Evolutionary conservation across 441 rosid genomes (phyloP), one percentile per base, ranked within the genome.

Genomic region (Viola pubescens): DNA sequence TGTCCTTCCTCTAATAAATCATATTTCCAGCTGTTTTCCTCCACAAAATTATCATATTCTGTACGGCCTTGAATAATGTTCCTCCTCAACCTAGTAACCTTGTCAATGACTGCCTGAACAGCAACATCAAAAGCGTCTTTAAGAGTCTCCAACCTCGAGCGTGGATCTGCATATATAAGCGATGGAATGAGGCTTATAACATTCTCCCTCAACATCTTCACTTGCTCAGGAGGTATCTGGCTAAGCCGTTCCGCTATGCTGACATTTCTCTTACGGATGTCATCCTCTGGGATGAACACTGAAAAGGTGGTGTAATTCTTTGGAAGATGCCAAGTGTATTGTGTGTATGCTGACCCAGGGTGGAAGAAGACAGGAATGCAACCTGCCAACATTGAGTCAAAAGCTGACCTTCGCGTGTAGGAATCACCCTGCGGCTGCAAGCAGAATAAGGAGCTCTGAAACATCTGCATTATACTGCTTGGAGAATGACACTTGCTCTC

Each of bases 401-500:
- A 92, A 63, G 98, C 92, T 19, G 97, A 81, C 62, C 97, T 79
- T 61, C 96, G 68, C 0, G 98, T 92, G 76, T 84, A 92, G 0
- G 98, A 92, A 74, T 87, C 91, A 19, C 96, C 96, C 79, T 84
- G 97, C 61, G 95, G 97, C 50, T 92, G 97, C 64, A 92, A 61
- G 70, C 97, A 92, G 82, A 83, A 86, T 58, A 79, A 72, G 37
- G 88, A 92, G 74, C 91, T 73, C 75, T 89, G 97, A 67, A 92
- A 87, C 96, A 81, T 89, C 77, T 81, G 84, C 97, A 81, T 92
- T 64, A 89, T 84, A 65, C 94, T 92, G 78, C 95, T 89, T 0
- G 98, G 97, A 12, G 97, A 87, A 79, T 92, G 98, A 59, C 98
- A 92, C 75, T 92, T 92, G 76, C 97, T 92, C 79, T 92, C 98